Evolutionary conservation across 2,329 filamentous ascomycete genomes (phyloP), one percentile per base, ranked within the genome.

Genomic region (Colletotrichum cordylinicola): DNA sequence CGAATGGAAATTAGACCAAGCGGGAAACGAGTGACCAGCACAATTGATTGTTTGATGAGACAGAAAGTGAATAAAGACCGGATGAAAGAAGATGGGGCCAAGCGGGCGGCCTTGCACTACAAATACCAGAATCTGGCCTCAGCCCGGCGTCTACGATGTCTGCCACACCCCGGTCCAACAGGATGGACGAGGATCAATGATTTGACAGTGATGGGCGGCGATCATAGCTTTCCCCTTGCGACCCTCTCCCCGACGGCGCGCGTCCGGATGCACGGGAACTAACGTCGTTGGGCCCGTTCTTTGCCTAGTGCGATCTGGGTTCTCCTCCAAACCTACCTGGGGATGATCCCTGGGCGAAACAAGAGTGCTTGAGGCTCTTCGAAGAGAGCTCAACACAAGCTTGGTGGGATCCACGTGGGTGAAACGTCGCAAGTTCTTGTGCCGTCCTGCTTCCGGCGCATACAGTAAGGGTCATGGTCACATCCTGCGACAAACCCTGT

Each of bases 11-110:
- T 39, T 24, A 55, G 33, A 27, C 24, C 48, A 33, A 35, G 33
- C n/a, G 56, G 68, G 39, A 75, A 76, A 75, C 74, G 74, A 75
- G 74, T 76, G 74, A 75, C 72, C 74, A 71, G 74, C 74, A 75
- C 74, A 55, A 37, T 65, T 65, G 65, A 69, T 37, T 31, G 58
- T 21, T 52, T 52, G 43, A 61, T 37, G 48, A 69, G 58, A 43
- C 21, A 75, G 35, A 21, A 13, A n/a, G 29, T 56, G 18, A 43
- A 15, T 5, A 58, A 60, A 74, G 58, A 69, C 60, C 70, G 43
- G 74, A 76, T 27, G 74, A 60, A 35, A 27, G n/a, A 2, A 3
- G 8, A 24, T 0, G 27, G 21, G 37, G 18, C 43, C 58, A 68
- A 15, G 27, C 12, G 70, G 37, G 74, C 58, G 74, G 48, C 29